Percentiles rank a stretch among this genome's conserved stretches.
Conservation (phyloP, 177 flowering plant genomes). For the Vitis hybrid region DNA sequence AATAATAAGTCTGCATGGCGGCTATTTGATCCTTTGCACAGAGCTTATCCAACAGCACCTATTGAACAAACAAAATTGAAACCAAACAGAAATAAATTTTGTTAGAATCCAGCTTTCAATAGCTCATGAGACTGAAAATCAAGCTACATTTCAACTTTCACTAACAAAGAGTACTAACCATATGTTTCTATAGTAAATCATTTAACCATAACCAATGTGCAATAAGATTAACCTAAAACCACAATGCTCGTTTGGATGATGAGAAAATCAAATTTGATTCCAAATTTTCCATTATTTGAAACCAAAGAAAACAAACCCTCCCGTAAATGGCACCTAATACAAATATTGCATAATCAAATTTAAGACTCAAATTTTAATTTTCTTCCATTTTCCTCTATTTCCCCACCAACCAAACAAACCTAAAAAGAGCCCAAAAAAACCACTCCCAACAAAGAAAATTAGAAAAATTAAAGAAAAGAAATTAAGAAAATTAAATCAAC, state of each 20-base stretch:
- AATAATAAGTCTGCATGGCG: slow-evolving; percentile 20
- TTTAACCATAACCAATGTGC: too few relatives aligned
- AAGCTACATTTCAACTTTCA: too few relatives aligned
- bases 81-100: neutral
- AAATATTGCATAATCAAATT: neutral
- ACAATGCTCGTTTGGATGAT: neutral
- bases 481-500: neutral
- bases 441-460: neutral
- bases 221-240: too few relatives aligned
- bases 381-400: neutral
- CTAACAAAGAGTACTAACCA: too few relatives aligned
- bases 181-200: too few relatives aligned
- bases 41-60: slow-evolving; percentile 3
- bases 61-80: neutral
- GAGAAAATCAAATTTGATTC: neutral
- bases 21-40: slow-evolving; percentile 13
- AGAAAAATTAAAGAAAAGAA: neutral
- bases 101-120: neutral
- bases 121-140: too few relatives aligned
- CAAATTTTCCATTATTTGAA: neutral
- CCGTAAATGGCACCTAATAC: neutral
- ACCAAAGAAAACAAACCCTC: neutral
- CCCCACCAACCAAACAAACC: neutral
- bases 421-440: neutral
- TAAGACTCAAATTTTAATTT: neutral